Conservation (phyloP, 345 rosid genomes). For the Carallia pectinifolia region DNA sequence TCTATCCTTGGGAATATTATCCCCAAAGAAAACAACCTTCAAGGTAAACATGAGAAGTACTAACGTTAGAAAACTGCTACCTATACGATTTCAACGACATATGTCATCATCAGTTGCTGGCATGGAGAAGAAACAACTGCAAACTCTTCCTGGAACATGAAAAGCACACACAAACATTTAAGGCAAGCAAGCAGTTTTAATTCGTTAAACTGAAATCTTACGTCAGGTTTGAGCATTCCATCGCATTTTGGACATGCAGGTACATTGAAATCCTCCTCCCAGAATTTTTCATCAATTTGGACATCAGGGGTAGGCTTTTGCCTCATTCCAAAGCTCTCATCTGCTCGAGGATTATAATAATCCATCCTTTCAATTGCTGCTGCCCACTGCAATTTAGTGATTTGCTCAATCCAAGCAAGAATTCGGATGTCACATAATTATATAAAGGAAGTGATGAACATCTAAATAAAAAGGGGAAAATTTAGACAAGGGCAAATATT, state of each 20-base stretch:
- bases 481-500: too few relatives aligned
- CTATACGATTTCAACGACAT: neutral
- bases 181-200: neutral
- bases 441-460: too few relatives aligned
- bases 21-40: conserved; percentile 93
- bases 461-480: neutral
- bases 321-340: conserved; percentile 94
- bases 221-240: conserved; percentile 89
- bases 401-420: neutral
- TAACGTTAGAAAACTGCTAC: neutral
- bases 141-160: neutral
- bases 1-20: conserved; percentile 83
- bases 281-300: conserved; percentile 91
- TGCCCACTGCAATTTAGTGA: conserved; percentile 65
- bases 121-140: neutral
- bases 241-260: conserved; percentile 78
- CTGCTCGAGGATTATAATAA: conserved; percentile 70
- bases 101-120: neutral
- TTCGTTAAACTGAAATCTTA: conserved; percentile 22
- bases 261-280: conserved; percentile 82
- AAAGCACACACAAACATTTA: neutral
- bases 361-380: conserved; percentile 83
- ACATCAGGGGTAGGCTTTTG: conserved; percentile 97
- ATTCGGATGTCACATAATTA: too few relatives aligned
- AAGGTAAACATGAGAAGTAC: conserved; percentile 6